Conservation (phyloP, 176 grass and related monocot species). For the Microstegium vimineum region DNA sequence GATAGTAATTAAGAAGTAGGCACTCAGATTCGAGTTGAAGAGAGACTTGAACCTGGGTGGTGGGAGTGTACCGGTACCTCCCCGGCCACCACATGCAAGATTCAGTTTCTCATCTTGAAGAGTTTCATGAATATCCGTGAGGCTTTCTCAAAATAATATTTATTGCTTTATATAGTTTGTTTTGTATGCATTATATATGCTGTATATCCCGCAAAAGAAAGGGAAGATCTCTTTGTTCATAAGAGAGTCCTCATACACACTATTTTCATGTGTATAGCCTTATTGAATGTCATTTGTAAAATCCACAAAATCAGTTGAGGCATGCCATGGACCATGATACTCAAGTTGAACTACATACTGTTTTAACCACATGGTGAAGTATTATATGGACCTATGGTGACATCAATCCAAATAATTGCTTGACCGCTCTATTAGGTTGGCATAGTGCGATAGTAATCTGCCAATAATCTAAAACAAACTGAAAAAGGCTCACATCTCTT, state of each 20-base stretch:
- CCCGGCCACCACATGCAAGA: background rate
- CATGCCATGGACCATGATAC: background rate
- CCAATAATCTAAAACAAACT: conserved; percentile 10
- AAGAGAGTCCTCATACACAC: background rate
- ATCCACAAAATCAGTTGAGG: conserved; percentile 11
- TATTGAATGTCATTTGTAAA: conserved; percentile 7
- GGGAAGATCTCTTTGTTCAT: background rate
- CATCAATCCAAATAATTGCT: background rate
- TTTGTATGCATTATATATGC: background rate
- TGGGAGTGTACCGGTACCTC: background rate
- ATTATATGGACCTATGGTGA: background rate
- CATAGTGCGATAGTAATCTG: background rate
- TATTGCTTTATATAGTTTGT: background rate
- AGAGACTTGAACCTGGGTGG: background rate
- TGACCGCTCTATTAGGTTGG: background rate
- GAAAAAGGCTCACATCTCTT: background rate
- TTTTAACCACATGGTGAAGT: background rate
- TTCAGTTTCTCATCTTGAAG: conserved; percentile 1
- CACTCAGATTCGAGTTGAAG: background rate
- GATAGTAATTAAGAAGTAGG: background rate
- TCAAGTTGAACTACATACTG: background rate
- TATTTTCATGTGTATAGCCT: background rate
- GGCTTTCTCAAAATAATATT: background rate
- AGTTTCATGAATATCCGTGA: conserved; percentile 5
- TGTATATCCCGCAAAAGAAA: background rate